Evolutionary conservation across 2,329 filamentous ascomycete genomes (phyloP).

Genomic region (Cadophora sp.): DNA sequence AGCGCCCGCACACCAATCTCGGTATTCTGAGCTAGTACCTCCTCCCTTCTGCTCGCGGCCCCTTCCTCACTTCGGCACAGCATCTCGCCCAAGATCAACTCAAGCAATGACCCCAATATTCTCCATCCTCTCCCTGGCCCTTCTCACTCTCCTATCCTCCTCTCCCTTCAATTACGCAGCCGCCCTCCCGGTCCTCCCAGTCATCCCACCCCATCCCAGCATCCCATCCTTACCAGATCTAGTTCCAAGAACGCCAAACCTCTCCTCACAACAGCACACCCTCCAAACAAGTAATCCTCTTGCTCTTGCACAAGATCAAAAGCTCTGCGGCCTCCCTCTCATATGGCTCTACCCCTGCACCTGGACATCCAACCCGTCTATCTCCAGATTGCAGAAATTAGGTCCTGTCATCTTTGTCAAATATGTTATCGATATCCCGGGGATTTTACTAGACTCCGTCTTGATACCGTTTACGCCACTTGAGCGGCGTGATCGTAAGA

Average conservation of each 20-base stretch:
- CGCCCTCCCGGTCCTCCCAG: not conserved
- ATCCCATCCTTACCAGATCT: not conserved
- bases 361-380: not conserved
- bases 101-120: not conserved
- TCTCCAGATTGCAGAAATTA: not conserved
- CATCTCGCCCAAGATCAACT: not conserved
- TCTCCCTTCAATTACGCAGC: not conserved
- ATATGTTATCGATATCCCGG: slow-evolving; percentile 2
- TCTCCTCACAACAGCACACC: not conserved
- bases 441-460: not conserved
- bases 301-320: not conserved
- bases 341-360: slow-evolving; percentile 9
- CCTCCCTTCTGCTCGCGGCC: not conserved
- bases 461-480: not conserved
- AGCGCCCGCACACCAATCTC: not conserved
- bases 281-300: not conserved
- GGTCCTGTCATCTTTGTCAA: slow-evolving; percentile 9
- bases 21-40: not conserved
- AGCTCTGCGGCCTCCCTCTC: not conserved
- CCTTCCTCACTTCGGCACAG: too few relatives aligned
- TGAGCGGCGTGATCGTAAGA: not conserved
- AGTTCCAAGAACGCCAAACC: not conserved
- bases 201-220: not conserved
- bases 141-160: not conserved
- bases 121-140: not conserved